Evolutionary conservation across 169 alveolate species (phyloP).

Genomic region (Plasmodium vinckei): DNA sequence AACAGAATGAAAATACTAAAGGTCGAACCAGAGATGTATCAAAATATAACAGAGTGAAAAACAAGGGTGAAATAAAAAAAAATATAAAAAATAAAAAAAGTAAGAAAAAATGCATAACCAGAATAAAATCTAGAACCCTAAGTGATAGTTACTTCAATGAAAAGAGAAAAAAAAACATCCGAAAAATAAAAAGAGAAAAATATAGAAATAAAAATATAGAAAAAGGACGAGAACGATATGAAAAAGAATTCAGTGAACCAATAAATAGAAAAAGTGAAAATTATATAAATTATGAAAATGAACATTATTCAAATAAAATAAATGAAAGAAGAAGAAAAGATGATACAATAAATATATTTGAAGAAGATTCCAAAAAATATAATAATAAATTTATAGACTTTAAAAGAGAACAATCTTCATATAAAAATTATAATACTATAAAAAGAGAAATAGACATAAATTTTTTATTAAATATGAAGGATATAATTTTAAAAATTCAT

Average conservation of each 20-base stretch:
- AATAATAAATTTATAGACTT: not conserved
- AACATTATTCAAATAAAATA: not conserved
- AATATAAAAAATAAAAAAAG: constrained; percentile 11
- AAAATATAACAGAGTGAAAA: not conserved
- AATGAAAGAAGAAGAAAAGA: constrained; percentile 17
- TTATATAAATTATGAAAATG: constrained; percentile 1
- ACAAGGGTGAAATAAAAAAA: not conserved
- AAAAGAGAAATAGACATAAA: constrained; percentile 21
- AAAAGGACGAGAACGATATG: not conserved
- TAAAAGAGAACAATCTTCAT: not conserved
- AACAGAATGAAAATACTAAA: not conserved
- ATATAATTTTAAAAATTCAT: constrained; percentile 38
- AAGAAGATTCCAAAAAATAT: constrained; percentile 5
- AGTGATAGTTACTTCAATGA: constrained; percentile 44
- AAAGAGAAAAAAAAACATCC: constrained; percentile 22
- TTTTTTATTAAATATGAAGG: constrained; percentile 35
- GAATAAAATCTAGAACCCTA: constrained; percentile 13
- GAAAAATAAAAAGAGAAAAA: constrained; percentile 9
- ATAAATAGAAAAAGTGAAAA: constrained; percentile 5
- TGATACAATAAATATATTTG: constrained; percentile 13
- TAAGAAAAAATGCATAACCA: constrained; percentile 12
- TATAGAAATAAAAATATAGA: not conserved
- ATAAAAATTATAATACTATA: constrained; percentile 11
- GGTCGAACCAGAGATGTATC: not conserved
- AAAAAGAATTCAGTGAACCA: constrained; percentile 17